Percentiles rank a stretch among this genome's conserved stretches.
Evolutionary conservation across 176 grass and related monocot species (phyloP).

Genomic region (Poa pratensis): DNA sequence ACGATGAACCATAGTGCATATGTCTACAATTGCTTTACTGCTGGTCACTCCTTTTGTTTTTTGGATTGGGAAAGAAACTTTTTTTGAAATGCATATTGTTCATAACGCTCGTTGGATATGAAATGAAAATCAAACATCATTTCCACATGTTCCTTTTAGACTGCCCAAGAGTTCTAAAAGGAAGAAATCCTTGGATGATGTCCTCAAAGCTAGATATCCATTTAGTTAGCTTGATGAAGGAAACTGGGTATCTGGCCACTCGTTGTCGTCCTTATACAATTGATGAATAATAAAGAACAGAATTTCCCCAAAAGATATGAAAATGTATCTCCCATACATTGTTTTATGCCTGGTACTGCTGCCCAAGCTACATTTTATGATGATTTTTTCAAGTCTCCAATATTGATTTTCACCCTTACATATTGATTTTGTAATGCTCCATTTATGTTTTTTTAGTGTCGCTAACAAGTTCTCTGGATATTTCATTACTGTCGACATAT

Average conservation of each 20-base stretch:
- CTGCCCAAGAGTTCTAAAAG: not conserved
- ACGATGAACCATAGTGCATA: not conserved
- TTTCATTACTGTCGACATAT: constrained; percentile 25
- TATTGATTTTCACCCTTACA: not conserved
- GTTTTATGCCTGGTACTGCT: not conserved
- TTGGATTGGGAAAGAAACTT: not conserved
- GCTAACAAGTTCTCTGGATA: not conserved
- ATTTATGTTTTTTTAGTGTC: not conserved
- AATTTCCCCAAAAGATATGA: not conserved
- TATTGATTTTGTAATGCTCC: not conserved
- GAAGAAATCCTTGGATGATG: not conserved
- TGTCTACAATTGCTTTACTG: not conserved
- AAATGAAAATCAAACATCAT: not conserved
- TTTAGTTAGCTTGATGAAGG: constrained; percentile 1
- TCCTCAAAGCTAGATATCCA: not conserved
- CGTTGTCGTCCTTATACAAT: constrained; percentile 11
- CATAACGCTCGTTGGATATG: not conserved
- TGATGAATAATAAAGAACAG: not conserved
- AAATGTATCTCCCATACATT: not conserved
- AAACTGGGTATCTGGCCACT: not conserved
- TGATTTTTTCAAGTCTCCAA: not conserved
- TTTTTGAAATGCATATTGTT: constrained; percentile 8
- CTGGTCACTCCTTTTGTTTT: not conserved
- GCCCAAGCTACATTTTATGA: constrained; percentile 20
- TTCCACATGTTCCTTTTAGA: no score